Conservation (phyloP, 2,329 filamentous ascomycete genomes). For the Alternaria longipes region DNA sequence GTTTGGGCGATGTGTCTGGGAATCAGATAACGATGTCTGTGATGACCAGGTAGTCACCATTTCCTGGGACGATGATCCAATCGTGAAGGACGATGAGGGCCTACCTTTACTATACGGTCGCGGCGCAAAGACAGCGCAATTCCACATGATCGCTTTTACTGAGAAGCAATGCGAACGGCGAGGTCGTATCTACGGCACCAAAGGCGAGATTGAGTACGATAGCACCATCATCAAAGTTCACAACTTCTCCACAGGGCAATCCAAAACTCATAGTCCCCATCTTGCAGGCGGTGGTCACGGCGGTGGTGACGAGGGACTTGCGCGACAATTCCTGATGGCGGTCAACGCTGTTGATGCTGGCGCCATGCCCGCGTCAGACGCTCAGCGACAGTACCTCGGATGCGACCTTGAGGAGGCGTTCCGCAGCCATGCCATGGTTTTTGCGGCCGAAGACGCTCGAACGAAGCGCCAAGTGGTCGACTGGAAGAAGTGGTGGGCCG, state of each 20-base stretch:
- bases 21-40: conserved; percentile 90
- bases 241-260: conserved; percentile 70
- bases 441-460: conserved; percentile 90
- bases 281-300: conserved; percentile 72
- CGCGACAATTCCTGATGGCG: conserved; percentile 82
- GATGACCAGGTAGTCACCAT: conserved; percentile 93
- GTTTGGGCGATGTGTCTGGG: conserved; percentile 97
- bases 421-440: conserved; percentile 91
- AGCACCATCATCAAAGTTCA: conserved; percentile 78
- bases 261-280: conserved; percentile 67
- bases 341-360: conserved; percentile 80
- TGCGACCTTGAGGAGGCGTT: conserved; percentile 87
- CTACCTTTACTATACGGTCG: conserved; percentile 46
- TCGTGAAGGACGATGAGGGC: conserved; percentile 33
- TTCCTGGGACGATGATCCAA: conserved; percentile 79
- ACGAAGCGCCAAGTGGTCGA: conserved; percentile 73
- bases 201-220: conserved; percentile 88
- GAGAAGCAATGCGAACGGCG: conserved; percentile 86
- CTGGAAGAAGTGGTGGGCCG: conserved; percentile 80
- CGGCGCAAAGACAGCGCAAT: conserved; percentile 82
- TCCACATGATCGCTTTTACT: conserved; percentile 95
- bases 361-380: conserved; percentile 70
- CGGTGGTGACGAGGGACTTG: conserved; percentile 81
- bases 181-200: conserved; percentile 84
- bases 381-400: conserved; percentile 79